A percentile compares a stretch with the other conserved stretches of the same genome.
Conservation (phyloP, 208 protist genomes). For the Acanthamoeba rhysodes region DNA sequence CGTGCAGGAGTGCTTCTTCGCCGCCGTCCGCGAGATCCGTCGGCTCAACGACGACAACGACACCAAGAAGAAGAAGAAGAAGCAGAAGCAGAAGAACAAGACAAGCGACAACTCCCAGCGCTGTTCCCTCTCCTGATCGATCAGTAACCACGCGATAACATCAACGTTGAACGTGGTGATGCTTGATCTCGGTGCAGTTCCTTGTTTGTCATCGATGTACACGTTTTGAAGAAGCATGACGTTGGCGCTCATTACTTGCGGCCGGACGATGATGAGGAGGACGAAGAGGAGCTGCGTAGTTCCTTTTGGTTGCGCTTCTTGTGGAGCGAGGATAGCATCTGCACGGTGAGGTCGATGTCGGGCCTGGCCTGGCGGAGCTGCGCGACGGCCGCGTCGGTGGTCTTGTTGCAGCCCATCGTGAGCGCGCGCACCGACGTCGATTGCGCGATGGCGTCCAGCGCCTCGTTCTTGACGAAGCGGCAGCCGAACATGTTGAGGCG, state of each 20-base stretch:
- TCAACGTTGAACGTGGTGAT: too few relatives aligned
- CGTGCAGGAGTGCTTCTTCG: slow-evolving; percentile 84
- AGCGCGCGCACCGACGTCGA: not conserved
- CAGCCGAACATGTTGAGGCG: slow-evolving; percentile 35
- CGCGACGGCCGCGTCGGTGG: slow-evolving; percentile 1
- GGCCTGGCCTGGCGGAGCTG: not conserved
- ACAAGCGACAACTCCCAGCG: too few relatives aligned
- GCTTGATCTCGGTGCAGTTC: too few relatives aligned
- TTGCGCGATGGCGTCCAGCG: not conserved
- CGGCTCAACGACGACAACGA: not conserved
- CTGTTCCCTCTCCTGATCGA: too few relatives aligned
- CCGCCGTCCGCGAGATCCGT: slow-evolving; percentile 74
- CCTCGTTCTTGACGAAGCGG: slow-evolving; percentile 43
- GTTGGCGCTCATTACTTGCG: too few relatives aligned
- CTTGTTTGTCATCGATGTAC: too few relatives aligned
- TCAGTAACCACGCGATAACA: too few relatives aligned
- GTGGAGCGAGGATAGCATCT: slow-evolving; percentile 20
- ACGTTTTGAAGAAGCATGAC: too few relatives aligned
- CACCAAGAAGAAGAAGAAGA: too few relatives aligned
- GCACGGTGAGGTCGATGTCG: slow-evolving; percentile 12
- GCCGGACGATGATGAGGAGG: too few relatives aligned
- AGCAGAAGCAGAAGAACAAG: too few relatives aligned
- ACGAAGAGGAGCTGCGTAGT: too few relatives aligned
- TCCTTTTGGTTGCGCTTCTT: not conserved
- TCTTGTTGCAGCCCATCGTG: slow-evolving; percentile 35